Evolutionary conservation across 768 basidiomycete species (phyloP), one percentile per base, ranked within the genome.

Genomic region (Termitomyces titanicus): DNA sequence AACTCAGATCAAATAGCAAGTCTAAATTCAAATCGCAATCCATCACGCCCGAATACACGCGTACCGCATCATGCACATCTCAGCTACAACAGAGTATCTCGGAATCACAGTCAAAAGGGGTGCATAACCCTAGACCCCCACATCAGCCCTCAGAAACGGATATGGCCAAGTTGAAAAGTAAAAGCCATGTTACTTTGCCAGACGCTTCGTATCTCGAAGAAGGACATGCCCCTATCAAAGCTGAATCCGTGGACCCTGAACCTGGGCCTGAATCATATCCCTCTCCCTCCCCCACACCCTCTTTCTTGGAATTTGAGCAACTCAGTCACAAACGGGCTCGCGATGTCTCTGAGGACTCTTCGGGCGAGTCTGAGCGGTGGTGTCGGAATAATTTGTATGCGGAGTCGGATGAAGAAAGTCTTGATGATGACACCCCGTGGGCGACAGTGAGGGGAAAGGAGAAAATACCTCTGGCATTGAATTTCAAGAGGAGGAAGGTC

Each of bases 371-470:
- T 17, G 17, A n/a, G 17, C 17, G 17, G 43, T 44, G 43, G 43
- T 25, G 25, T n/a, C 17, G 5, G 25, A n/a, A 27, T 27, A n/a
- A 10, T 17, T 0, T 10, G 5, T 27, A 4, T 44, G 24, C 8
- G 31, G 3, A 15, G 46, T 48, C 37, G 24, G 48, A 50, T 27
- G 48, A 50, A 9, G 48, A 49, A 25, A 39, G 37, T 39, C 18
- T n/a, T 10, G 25, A 22, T 35, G 38, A 43, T 25, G 29, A 12
- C 18, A 22, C 11, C 5, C 45, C n/a, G 1, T 54, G 47, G 53
- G 34, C 18, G 17, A 51, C 12, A 1, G 47, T 58, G 42, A 49
- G 20, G 37, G 57, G 57, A 11, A 58, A 35, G n/a, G 27, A 46
- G 48, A 40, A 47, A 35, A 18, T 54, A 6, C 48, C 44, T 8